Evolutionary conservation across 768 basidiomycete genomes (phyloP).

Genomic region (Nidularia pulvinata): DNA sequence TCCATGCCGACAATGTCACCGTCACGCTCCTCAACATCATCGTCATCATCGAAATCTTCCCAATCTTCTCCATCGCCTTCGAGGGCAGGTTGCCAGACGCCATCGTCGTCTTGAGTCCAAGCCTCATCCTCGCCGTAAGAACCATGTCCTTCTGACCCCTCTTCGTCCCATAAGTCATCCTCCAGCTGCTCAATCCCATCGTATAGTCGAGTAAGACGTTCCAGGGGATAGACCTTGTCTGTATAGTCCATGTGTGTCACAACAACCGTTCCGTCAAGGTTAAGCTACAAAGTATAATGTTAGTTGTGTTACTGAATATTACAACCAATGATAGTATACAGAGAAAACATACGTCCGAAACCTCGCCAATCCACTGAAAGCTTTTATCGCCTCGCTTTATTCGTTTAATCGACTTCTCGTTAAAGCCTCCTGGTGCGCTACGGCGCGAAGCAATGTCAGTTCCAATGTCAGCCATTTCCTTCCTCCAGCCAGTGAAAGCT

Average conservation of each 20-base stretch:
- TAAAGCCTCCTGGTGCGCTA: conserved; percentile 25
- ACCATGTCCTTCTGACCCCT: conserved; percentile 41
- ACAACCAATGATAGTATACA: conserved; percentile 6
- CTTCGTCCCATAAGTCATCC: conserved; percentile 60
- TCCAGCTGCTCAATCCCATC: conserved; percentile 84
- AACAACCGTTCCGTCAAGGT: conserved; percentile 71
- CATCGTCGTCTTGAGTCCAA: conserved; percentile 42
- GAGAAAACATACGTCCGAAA: conserved; percentile 55
- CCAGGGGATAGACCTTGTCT: conserved; percentile 52
- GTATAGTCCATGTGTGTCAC: conserved; percentile 66
- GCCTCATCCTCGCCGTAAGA: conserved; percentile 40
- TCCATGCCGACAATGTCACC: conserved; percentile 10
- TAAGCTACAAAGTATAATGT: conserved; percentile 42
- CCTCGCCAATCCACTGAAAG: conserved; percentile 87
- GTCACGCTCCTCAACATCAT: conserved; percentile 16
- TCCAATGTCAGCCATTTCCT: conserved; percentile 70
- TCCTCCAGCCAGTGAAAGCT: conserved; percentile 68
- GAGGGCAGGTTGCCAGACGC: conserved; percentile 44
- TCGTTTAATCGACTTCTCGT: conserved; percentile 41
- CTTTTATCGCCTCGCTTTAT: conserved; percentile 34
- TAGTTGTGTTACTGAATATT: not conserved
- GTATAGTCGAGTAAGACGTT: conserved; percentile 73
- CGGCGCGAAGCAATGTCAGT: conserved; percentile 48
- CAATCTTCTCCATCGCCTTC: conserved; percentile 35
- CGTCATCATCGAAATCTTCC: conserved; percentile 29